Evolutionary conservation across 2,329 filamentous ascomycete genomes (phyloP).

Genomic region (Albophoma yamanashiensis): DNA sequence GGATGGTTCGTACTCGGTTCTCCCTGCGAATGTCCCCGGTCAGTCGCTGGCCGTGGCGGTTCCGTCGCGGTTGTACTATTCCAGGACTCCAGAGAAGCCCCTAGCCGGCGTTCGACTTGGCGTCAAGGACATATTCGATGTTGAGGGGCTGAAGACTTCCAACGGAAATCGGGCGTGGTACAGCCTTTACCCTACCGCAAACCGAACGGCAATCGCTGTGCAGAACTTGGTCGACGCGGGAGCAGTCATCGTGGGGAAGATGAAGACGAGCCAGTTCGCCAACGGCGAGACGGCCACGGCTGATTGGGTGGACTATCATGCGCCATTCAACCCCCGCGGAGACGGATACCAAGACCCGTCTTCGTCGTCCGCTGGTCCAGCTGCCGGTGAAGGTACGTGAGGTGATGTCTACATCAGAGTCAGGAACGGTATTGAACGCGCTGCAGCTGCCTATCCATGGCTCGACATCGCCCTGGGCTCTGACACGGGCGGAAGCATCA

Average conservation of each 20-base stretch:
- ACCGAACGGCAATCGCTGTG: constrained; percentile 36
- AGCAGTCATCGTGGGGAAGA: constrained; percentile 36
- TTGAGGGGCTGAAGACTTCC: constrained; percentile 40
- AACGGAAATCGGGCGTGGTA: constrained; percentile 48
- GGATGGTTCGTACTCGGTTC: constrained; percentile 1
- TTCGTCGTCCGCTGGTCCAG: constrained; percentile 22
- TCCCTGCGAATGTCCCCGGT: constrained; percentile 5
- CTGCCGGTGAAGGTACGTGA: constrained; percentile 4
- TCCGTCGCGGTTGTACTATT: constrained; percentile 46
- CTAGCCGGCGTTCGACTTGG: constrained; percentile 45
- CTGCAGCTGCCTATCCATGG: constrained; percentile 29
- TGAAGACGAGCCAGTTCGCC: constrained; percentile 35
- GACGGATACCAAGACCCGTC: constrained; percentile 36
- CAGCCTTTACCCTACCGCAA: constrained; percentile 36
- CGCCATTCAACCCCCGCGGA: constrained; percentile 32
- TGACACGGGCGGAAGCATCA: constrained; percentile 35
- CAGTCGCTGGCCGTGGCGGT: constrained; percentile 25
- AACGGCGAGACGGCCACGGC: constrained; percentile 29
- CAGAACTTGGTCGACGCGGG: constrained; percentile 48
- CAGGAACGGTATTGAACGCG: background rate
- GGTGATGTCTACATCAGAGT: too few relatives aligned
- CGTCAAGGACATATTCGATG: constrained; percentile 49
- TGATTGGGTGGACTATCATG: constrained; percentile 28
- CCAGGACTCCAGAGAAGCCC: constrained; percentile 34
- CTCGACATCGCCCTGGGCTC: constrained; percentile 31